Base-by-base conservation (phyloP, 352 stramenopile species). In the Saprolegnia parasitica region DNA sequence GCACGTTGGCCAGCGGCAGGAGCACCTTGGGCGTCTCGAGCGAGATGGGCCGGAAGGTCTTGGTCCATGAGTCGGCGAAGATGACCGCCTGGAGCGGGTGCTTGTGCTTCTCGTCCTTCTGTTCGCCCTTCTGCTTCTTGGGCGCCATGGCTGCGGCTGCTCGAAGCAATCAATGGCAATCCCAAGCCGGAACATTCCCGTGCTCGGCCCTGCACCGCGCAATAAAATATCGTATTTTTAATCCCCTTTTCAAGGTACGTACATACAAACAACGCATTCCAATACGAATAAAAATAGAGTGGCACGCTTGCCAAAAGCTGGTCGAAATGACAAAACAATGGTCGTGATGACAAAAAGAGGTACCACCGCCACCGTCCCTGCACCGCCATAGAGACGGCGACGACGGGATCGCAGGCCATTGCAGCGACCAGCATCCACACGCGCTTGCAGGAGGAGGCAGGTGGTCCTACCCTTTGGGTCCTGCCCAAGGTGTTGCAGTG, bases 11-110 rank as follows among this genome's bases (percentile, higher is more conserved):
- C 35, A 99, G 80, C 16, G 96, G 96, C 46, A 98, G 91, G 23
- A 99, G 75, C 23, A 98, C 86, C 77, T 99, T 98, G 40, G 95
- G 93, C 61, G 78, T 74, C 47, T 84, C 71, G n/a, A 91, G 74
- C 61, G 87, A 94, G 65, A 97, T 90, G 35, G 91, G 96, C 35
- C 94, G 89, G 81, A 98, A 98, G 55, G 91, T 96, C 72, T 97
- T 90, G 8, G 80, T 83, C 78, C 98, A 98, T 52, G 89, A 96
- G 76, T 99, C 96, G 21, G 96, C 96, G 46, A 99, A 89, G n/a
- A 99, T 74, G 5, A 99, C 92, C 16, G 96, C 96, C 83, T 99
- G 96, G 16, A 99, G 83, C 35, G 89, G 91, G 67, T 96, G 87
- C 66, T 98, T 93, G 46, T 90, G 83, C 21, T 95, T 89, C 40